Base-by-base conservation (phyloP, 139 green algal species). In the Chlorella sp. region DNA sequence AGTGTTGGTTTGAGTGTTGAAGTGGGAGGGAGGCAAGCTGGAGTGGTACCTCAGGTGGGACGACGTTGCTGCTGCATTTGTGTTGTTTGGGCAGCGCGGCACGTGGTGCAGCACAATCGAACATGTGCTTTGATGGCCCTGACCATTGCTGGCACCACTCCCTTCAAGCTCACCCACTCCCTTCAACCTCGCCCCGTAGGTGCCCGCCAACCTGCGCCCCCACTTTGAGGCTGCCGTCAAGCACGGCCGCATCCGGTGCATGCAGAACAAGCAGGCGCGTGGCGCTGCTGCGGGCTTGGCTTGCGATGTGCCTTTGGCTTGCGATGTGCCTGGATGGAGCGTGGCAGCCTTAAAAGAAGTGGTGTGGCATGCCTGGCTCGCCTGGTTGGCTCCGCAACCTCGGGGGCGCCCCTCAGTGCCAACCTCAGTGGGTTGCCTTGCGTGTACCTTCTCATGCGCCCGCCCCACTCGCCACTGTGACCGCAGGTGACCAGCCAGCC, bases 231-330 rank as follows among this genome's bases (percentile, higher is more conserved):
- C 80, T 32, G 93, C 93, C 5, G 85, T 96, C 22, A 76, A 92
- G 32, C 48, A 62, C n/a, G 95, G 91, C 24, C 85, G 89, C 86
- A 84, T 98, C n/a, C 88, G 93, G 16, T 91, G 78, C 46, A 96
- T 97, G 92, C 94, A 96, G 89, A 99, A 99, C 92, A 98, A 96
- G 89, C 94, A 93, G 72, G 72, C 60, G 72, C 28, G 43, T 24
- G 81, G 91, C 98, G 91, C 90, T 88, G 24, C 6, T 5, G 65
- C 19, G 56, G 30, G 56, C 56, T 65, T 6, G 56, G n/a, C n/a
- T n/a, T n/a, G n/a, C n/a, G n/a, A n/a, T n/a, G n/a, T n/a, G n/a
- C n/a, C n/a, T n/a, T n/a, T n/a, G n/a, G n/a, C n/a, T n/a, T n/a
- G n/a, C n/a, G n/a, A n/a, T n/a, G n/a, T n/a, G n/a, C n/a, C n/a